These are phyloP conservation scores for Zanthoxylum bungeanum DNA, from an alignment of 345 rosid genomes.

Conservation along the genomic window DNA sequence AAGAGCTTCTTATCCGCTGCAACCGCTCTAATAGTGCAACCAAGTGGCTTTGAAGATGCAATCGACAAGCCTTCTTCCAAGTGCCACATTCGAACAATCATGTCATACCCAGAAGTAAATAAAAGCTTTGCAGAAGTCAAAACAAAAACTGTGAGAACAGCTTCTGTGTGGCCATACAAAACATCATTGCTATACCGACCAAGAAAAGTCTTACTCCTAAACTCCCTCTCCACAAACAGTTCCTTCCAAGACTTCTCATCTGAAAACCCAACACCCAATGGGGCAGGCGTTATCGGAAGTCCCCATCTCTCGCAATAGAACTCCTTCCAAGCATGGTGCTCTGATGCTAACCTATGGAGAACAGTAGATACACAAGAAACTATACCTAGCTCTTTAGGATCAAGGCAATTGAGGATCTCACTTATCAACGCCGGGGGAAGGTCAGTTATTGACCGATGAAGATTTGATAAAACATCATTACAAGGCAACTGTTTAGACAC, in stretches of 20 bases:
- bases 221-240: constrained; percentile 87
- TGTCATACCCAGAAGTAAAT: constrained; percentile 86
- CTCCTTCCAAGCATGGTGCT: constrained; percentile 85
- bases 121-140: constrained; percentile 81
- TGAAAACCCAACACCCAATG: constrained; percentile 25
- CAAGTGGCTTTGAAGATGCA: constrained; percentile 71
- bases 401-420: constrained; percentile 72
- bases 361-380: constrained; percentile 78
- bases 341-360: constrained; percentile 68
- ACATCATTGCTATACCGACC: constrained; percentile 67
- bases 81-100: constrained; percentile 81
- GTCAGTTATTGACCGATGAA: constrained; percentile 51
- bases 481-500: constrained; percentile 29
- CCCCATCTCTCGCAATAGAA: constrained; percentile 91
- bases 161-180: constrained; percentile 87
- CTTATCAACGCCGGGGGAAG: constrained; percentile 80
- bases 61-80: constrained; percentile 75
- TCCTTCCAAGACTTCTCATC: constrained; percentile 82
- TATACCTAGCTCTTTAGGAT: constrained; percentile 80
- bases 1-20: constrained; percentile 75
- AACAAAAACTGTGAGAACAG: constrained; percentile 62
- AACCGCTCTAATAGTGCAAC: constrained; percentile 82
- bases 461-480: constrained; percentile 31
- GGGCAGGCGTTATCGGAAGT: constrained; percentile 36
- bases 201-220: constrained; percentile 68